A percentile compares a stretch with the other conserved stretches of the same genome.
phyloP scores from a whole-genome alignment of 768 basidiomycete species.

The Suillus fuscotomentosus region DNA sequence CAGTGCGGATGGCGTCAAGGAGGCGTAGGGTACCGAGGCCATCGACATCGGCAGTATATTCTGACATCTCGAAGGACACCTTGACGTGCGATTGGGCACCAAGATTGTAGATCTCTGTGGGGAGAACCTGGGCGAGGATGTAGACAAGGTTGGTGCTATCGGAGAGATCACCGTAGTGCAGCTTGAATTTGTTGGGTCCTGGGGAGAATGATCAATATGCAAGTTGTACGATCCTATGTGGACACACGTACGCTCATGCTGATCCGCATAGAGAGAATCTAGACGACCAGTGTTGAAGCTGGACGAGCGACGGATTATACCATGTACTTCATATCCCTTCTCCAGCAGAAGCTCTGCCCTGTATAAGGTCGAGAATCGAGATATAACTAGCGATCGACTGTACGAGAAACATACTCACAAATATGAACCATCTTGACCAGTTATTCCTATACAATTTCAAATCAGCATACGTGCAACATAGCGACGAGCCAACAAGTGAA shows the following conservation, averaged over 20 bases:
- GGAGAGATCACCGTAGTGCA: conserved; percentile 91
- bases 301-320: conserved; percentile 95
- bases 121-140: conserved; percentile 92
- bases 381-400: background rate
- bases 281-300: conserved; percentile 97
- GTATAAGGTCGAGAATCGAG: conserved; percentile 10
- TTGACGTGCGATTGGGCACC: conserved; percentile 99
- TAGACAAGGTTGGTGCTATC: conserved; percentile 98
- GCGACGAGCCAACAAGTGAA: conserved; percentile 1
- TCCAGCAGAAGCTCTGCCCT: conserved; percentile 82
- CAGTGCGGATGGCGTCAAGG: conserved; percentile 94
- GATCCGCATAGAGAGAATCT: conserved; percentile 90
- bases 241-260: conserved; percentile 75
- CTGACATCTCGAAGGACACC: conserved; percentile 99
- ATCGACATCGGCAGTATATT: conserved; percentile 98
- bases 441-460: conserved; percentile 62
- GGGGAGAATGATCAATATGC: conserved; percentile 3
- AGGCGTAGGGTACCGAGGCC: conserved; percentile 93
- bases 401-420: conserved; percentile 49
- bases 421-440: conserved; percentile 96
- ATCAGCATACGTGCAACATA: background rate
- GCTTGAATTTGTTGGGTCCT: conserved; percentile 76
- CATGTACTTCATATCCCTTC: conserved; percentile 92
- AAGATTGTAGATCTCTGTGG: conserved; percentile 96
- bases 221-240: conserved; percentile 5